Base-by-base conservation (phyloP, 2,329 filamentous ascomycete species). In the Alternaria infectoria region DNA sequence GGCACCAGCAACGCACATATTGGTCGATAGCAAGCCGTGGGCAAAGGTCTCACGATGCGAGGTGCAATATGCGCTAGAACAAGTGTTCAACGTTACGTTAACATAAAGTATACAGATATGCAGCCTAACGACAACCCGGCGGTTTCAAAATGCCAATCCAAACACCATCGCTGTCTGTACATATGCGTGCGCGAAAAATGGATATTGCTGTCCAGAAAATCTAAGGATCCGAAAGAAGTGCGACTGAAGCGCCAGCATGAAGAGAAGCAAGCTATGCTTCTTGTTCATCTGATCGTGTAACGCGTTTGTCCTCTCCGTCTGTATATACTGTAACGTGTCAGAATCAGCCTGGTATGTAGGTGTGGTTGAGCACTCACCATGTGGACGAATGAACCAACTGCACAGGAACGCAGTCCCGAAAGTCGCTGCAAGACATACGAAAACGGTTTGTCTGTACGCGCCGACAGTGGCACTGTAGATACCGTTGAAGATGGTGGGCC, bases 391-490 rank as follows among this genome's bases (percentile, higher is more conserved):
- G 57, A 93, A 87, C 78, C 90, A 90, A 73, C 89, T 91, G 57
- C 88, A 84, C 3, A 89, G 55, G 28, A 95, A 85, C 0, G 89
- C 89, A 9, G 89, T 23, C 1, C 82, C 86, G 76, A 97, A 97
- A 0, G 92, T 83, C 8, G 81, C 80, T 1, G 87, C 83, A 47
- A 98, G 80, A 54, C 91, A 87, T 9, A 96, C 87, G 77, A 97
- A 97, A 1, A 97, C 90, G 1, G 93, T 89, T 79, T 96, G 93
- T 0, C 93, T 89, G 69, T 91, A 95, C 1, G 82, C 88, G 19
- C 86, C 88, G 1, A 97, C 92, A 0, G 96, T 98, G 3, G 86
- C 83, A 13, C 91, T 91, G 77, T 97, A 99, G 10, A 98, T 88
- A 6, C 92, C 87, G 74, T 96, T 97, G 80, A 97, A 97, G 1